Evolutionary conservation across 192 early-diverging fungal species (phyloP), one percentile per base, ranked within the genome.

Genomic region (Gigaspora rosea): DNA sequence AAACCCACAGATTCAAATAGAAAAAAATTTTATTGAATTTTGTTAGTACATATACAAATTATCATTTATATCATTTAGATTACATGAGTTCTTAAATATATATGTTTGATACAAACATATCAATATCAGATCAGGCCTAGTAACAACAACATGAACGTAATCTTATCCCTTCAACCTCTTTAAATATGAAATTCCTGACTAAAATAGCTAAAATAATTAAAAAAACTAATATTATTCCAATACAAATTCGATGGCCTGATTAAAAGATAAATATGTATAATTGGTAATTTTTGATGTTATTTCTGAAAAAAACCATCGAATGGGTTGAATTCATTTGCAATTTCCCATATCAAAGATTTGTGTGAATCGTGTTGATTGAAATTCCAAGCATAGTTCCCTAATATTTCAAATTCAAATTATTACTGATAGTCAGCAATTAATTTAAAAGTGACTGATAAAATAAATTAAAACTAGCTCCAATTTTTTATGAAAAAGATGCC

Each of bases 221-320:
- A 81, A 64, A 85, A 69, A 51, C 89, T 75, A 90, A 83, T 75
- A 79, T 82, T 52, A 82, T 78, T 12, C 88, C 89, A 33, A 90
- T 89, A 41, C 89, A 90, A n/a, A 82, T 80, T 8, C 88, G 61
- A 16, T 80, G 75, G 10, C 89, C 89, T 5, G 82, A 50, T 82
- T 57, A 65, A 90, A 90, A 0, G 88, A 86, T 4, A 71, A 10
- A 35, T 80, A 85, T 4, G 74, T 78, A 71, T 66, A 81, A 46
- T 63, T 66, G 1, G 80, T 75, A 15, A 79, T 58, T 63, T 71
- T 56, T 50, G 76, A 77, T 22, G 65, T 79, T 12, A 75, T 64
- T 0, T 52, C 15, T 2, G 80, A 79, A 54, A 85, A 83, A n/a
- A 83, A 54, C 89, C 88, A 90, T 67, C 89, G 75, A 62, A 81